These are phyloP conservation scores for Anthostomella pinea DNA, from an alignment of 2,329 filamentous ascomycete species.

Conservation along the genomic window DNA sequence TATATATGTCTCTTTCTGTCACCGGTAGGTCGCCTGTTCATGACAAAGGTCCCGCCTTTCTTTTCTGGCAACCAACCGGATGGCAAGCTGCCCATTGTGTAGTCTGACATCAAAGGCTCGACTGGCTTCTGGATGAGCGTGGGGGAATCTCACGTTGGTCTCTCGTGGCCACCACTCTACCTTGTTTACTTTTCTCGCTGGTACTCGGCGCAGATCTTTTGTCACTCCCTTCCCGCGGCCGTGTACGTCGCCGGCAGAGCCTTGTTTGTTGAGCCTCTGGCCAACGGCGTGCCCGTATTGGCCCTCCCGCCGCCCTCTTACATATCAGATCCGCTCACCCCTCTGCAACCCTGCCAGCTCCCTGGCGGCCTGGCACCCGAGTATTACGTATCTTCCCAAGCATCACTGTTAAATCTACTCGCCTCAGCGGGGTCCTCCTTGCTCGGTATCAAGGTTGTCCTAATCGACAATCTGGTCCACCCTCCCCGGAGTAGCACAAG, in stretches of 20 bases:
- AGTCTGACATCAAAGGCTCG: too few relatives aligned
- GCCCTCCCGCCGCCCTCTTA: constrained; percentile 1
- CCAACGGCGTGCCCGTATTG: constrained; percentile 14
- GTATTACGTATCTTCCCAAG: neutral
- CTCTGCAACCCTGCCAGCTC: neutral
- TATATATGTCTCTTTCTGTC: too few relatives aligned
- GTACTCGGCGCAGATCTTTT: too few relatives aligned
- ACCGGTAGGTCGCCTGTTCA: too few relatives aligned
- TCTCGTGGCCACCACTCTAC: too few relatives aligned
- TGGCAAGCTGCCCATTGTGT: too few relatives aligned
- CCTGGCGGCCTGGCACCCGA: neutral
- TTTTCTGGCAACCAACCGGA: too few relatives aligned
- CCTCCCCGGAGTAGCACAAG: constrained; percentile 20
- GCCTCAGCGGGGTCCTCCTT: constrained; percentile 16
- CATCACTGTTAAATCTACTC: constrained; percentile 9
- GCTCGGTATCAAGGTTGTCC: constrained; percentile 19
- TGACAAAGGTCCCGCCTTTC: too few relatives aligned
- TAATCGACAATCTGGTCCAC: constrained; percentile 27
- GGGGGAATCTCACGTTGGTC: too few relatives aligned
- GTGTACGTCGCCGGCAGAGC: constrained; percentile 16
- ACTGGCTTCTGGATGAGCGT: too few relatives aligned
- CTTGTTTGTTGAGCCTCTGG: constrained; percentile 16
- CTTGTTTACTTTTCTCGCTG: neutral
- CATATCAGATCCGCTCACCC: constrained; percentile 1
- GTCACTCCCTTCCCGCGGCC: constrained; percentile 16